These are phyloP conservation scores for Pythium folliculosum DNA, from an alignment of 352 stramenopile species.

Conservation along the genomic window DNA sequence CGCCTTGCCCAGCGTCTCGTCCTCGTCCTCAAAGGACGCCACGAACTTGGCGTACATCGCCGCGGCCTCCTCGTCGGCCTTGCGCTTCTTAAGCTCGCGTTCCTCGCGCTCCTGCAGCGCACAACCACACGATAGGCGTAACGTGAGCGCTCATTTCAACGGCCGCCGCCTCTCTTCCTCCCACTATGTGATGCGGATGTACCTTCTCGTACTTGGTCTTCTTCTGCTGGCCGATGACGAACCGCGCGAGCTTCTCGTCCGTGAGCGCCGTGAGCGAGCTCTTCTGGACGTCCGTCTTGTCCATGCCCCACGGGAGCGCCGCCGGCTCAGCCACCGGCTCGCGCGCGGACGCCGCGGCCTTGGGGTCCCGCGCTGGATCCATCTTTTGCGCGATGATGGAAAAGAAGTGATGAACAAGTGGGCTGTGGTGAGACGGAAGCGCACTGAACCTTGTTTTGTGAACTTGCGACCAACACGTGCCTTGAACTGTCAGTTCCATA, in stretches of 20 bases:
- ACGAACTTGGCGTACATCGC: slow-evolving; percentile 91
- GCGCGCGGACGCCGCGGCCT: slow-evolving; percentile 4
- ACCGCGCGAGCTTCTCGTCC: slow-evolving; percentile 79
- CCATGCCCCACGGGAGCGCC: slow-evolving; percentile 63
- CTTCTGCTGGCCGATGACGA: slow-evolving; percentile 77
- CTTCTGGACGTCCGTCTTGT: slow-evolving; percentile 64
- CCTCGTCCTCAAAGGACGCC: slow-evolving; percentile 84
- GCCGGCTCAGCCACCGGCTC: slow-evolving; percentile 23
- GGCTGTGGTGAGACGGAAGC: no score
- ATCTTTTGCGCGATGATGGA: neutral
- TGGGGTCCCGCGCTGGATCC: slow-evolving; percentile 2
- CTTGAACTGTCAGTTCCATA: no score
- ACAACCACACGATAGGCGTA: neutral
- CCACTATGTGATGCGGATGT: neutral
- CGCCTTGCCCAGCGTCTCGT: slow-evolving; percentile 57
- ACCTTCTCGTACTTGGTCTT: slow-evolving; percentile 90
- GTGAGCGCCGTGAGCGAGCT: slow-evolving; percentile 66
- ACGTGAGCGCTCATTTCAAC: neutral
- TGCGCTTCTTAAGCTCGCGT: slow-evolving; percentile 79
- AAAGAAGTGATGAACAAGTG: no score
- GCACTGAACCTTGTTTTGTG: no score
- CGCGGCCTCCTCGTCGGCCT: slow-evolving; percentile 84
- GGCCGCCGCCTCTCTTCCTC: neutral
- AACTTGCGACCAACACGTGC: no score
- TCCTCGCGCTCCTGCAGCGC: slow-evolving; percentile 62